phyloP scores from a whole-genome alignment of 306 rosid genomes.

The Medicago truncatula region DNA sequence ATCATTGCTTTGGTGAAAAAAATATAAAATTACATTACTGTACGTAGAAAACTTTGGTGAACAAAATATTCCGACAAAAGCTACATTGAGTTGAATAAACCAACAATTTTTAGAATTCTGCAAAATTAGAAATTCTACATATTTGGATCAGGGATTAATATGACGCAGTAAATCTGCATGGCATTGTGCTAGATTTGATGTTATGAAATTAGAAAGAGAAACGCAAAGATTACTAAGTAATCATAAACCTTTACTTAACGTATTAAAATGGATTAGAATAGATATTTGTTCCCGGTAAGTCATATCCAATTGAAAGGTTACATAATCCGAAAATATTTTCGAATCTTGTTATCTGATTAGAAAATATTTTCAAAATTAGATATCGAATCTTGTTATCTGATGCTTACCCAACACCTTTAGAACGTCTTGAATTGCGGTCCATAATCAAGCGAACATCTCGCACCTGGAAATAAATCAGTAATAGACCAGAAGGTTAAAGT shows the following conservation, averaged over 20 bases:
- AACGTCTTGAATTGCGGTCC: conserved; percentile 98
- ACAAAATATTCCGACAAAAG: background rate
- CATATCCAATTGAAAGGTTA: background rate
- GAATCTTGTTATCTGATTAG: conserved; percentile 18
- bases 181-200: background rate
- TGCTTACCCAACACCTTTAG: conserved; percentile 97
- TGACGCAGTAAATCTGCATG: background rate
- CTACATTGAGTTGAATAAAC: background rate
- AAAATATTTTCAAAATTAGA: background rate
- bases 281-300: background rate
- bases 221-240: background rate
- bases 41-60: background rate
- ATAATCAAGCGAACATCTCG: conserved; percentile 97
- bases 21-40: background rate
- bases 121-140: background rate
- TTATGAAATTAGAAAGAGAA: background rate
- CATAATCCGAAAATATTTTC: background rate
- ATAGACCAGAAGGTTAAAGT: conserved; percentile 24
- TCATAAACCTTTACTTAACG: background rate
- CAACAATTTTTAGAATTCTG: background rate
- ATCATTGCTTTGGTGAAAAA: background rate
- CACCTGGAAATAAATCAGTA: conserved; percentile 59
- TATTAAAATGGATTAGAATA: background rate
- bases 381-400: conserved; percentile 11
- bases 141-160: background rate